A percentile compares a stretch with the other conserved stretches of the same genome.
phyloP scores from a whole-genome alignment of 371 early-diverging fungal species.

The Thermomucor indicae-seudaticae region DNA sequence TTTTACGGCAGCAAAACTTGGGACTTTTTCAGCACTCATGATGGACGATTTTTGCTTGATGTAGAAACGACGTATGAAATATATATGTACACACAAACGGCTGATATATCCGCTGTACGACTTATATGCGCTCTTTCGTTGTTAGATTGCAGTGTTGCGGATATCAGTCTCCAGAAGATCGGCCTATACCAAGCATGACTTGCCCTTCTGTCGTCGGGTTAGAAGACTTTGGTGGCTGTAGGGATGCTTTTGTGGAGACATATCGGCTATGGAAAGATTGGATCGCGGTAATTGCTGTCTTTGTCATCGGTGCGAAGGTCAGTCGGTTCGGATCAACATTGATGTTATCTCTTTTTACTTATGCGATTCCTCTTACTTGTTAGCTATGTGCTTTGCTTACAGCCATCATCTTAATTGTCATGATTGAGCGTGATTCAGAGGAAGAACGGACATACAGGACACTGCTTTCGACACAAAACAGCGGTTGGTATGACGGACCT shows the following conservation, averaged over 20 bases:
- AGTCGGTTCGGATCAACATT: too few species aligned
- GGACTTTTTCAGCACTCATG: constrained; percentile 27
- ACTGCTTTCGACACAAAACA: constrained; percentile 7
- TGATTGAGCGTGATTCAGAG: constrained; percentile 10
- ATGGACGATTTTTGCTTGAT: constrained; percentile 16
- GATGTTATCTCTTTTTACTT: too few species aligned
- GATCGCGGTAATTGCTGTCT: too few species aligned
- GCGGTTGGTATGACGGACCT: constrained; percentile 5
- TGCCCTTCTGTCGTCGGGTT: background rate
- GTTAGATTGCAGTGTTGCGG: constrained; percentile 9
- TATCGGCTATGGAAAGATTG: too few species aligned
- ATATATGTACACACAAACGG: too few species aligned
- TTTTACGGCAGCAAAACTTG: constrained; percentile 23
- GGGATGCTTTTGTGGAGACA: background rate
- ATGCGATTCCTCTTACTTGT: too few species aligned
- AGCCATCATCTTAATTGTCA: constrained; percentile 6
- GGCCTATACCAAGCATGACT: background rate
- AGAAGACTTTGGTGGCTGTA: too few species aligned
- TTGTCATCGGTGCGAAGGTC: too few species aligned
- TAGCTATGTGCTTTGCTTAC: constrained; percentile 8
- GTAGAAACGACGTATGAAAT: constrained; percentile 25
- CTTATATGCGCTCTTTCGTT: too few species aligned
- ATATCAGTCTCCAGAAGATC: constrained; percentile 4
- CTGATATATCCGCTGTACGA: too few species aligned
- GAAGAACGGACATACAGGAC: constrained; percentile 11